Evolutionary conservation across 1,139 yeast species (phyloP), one percentile per base, ranked within the genome.

Genomic region (Lodderomyces elongisporus): DNA sequence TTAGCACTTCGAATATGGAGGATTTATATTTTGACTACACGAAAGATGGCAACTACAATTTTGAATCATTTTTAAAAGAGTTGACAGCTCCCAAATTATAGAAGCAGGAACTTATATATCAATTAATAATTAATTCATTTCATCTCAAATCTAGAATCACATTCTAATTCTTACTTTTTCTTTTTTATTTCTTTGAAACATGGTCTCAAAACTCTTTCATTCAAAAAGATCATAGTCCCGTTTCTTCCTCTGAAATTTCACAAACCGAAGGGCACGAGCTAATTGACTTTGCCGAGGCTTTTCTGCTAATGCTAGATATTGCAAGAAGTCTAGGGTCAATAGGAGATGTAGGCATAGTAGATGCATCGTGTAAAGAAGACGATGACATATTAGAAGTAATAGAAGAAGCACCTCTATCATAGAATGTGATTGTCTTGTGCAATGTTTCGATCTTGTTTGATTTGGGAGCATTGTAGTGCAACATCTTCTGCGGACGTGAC

Each of bases 401-500:
- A n/a, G n/a, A 18, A 18, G 22, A 18, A 18, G 22, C 10, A n/a
- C 9, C 21, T 14, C 15, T 21, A 8, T 29, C 36, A 38, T 76
- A 77, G 33, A 76, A 66, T 0, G 85, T 78, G 1, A 77, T 80
- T 0, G 81, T 77, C 44, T 72, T 77, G 35, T 63, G 67, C 17
- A 57, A 51, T 0, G 74, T 65, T 40, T 74, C 73, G 20, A 76
- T 62, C 42, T 68, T 76, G 41, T 70, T 73, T n/a, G 63, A 58
- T 32, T 45, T 39, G 37, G 37, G 32, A 42, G 38, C 51, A 31
- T 42, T 47, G 4, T 58, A 62, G 16, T 46, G 33, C 3, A 59
- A 39, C 2, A 56, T 46, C 35, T 56, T 63, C 22, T 49, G 40
- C 1, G 73, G 73, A 36, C 48, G 62, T 32, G 65, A 63, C 33